Evolutionary conservation across 2,329 filamentous ascomycete species (phyloP), one percentile per base, ranked within the genome.

Genomic region (Aspergillus pseudoterreus): DNA sequence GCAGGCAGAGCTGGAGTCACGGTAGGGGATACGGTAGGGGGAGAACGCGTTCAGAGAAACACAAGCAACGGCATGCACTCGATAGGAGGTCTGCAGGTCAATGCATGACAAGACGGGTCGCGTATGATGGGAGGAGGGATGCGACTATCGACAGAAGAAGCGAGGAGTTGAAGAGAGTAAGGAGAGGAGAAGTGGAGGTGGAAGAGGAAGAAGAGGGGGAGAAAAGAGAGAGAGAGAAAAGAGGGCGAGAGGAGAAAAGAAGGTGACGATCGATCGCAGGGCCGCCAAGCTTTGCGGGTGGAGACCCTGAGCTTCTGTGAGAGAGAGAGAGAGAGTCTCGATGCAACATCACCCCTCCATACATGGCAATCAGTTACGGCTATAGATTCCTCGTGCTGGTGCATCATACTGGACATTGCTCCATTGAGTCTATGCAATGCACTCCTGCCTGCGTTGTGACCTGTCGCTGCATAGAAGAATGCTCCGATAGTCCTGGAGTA

Each of bases 41-140:
- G 33, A 45, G 50, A 41, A 57, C 56, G 56, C 58, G 58, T 58
- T 49, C 47, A 38, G 41, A 52, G 52, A 12, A 30, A 41, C 44
- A 38, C 35, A 49, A 47, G 43, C 49, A 56, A 48, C 42, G 50
- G 46, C 15, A 51, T 38, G 32, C 47, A 43, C 17, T 45, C 45
- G 32, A 12, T 38, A 38, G 53, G 49, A 47, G 36, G 43, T 50
- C 49, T 58, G 54, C 57, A 59, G 51, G 52, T 60, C 43, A 53
- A 57, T 52, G 47, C 56, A 60, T 58, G 59, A 55, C 57, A 54
- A 47, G 46, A 48, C 27, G 10, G 15, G 27, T 47, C 36, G 42
- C 43, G 48, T 44, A 47, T 43, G 50, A 49, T 41, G 43, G 12
- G 49, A 32, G 27, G 41, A 36, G 27, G 15, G 44, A 41, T 15